A percentile compares a stretch with the other conserved stretches of the same genome.
These are phyloP conservation scores for Pseudonitzschia multistriata DNA, from an alignment of 108 stramenopile genomes.

Conservation along the genomic window DNA sequence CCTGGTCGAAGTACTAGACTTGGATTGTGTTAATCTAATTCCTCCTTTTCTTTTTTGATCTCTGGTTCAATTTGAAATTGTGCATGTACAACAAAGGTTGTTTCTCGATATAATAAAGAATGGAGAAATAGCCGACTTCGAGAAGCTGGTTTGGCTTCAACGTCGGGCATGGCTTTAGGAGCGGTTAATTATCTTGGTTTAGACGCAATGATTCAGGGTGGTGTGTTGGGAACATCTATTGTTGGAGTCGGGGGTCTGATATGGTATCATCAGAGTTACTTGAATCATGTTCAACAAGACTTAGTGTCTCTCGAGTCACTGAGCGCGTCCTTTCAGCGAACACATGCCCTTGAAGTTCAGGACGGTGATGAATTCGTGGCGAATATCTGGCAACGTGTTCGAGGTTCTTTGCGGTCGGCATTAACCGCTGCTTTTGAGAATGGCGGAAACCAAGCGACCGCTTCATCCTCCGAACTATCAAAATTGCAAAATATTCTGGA, in stretches of 20 bases:
- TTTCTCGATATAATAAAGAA: constrained; percentile 20
- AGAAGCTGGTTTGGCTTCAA: constrained; percentile 19
- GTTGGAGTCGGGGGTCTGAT: constrained; percentile 71
- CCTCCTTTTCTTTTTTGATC: too few relatives aligned
- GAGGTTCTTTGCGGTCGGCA: constrained; percentile 59
- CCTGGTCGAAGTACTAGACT: too few relatives aligned
- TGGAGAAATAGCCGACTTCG: constrained; percentile 29
- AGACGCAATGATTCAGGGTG: constrained; percentile 43
- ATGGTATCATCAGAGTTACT: constrained; percentile 70
- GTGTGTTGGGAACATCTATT: constrained; percentile 61
- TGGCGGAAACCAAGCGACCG: constrained; percentile 36
- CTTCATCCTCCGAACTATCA: constrained; percentile 54
- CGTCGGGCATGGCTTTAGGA: constrained; percentile 13
- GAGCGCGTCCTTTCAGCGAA: constrained; percentile 66
- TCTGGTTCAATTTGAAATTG: too few relatives aligned
- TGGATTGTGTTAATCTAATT: too few relatives aligned
- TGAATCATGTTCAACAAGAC: constrained; percentile 59
- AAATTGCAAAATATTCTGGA: constrained; percentile 78
- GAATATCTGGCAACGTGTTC: constrained; percentile 83
- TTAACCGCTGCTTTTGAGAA: constrained; percentile 56
- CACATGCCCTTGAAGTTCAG: constrained; percentile 76
- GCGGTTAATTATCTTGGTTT: constrained; percentile 26
- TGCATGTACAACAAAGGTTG: constrained; percentile 3
- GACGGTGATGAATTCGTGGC: constrained; percentile 89
- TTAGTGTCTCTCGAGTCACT: constrained; percentile 60